Conservation (phyloP, 2,329 filamentous ascomycete genomes). For the Aureobasidium sp. region DNA sequence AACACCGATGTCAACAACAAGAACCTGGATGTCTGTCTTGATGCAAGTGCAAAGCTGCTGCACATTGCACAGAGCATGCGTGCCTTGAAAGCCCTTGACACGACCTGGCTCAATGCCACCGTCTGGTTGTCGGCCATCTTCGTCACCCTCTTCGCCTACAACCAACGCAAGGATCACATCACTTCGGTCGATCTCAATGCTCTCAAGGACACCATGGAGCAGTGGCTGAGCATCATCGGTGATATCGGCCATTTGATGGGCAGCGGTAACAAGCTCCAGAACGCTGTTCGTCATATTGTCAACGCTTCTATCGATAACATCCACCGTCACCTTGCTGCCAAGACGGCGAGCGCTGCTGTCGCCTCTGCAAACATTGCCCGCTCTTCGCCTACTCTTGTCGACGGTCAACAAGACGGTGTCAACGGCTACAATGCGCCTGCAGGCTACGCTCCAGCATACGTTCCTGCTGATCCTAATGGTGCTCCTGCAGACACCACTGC, state of each 20-base stretch:
- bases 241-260: slow-evolving; percentile 62
- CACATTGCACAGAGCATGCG: slow-evolving; percentile 53
- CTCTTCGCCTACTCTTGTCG: slow-evolving; percentile 2
- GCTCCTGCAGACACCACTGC: slow-evolving; percentile 24
- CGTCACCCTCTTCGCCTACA: slow-evolving; percentile 62
- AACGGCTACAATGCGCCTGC: slow-evolving; percentile 19
- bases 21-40: slow-evolving; percentile 53
- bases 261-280: slow-evolving; percentile 42
- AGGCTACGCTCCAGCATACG: slow-evolving; percentile 13
- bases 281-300: slow-evolving; percentile 44
- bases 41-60: slow-evolving; percentile 59
- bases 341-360: slow-evolving; percentile 36
- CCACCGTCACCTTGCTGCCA: slow-evolving; percentile 38
- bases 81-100: slow-evolving; percentile 62
- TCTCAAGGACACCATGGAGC: slow-evolving; percentile 61
- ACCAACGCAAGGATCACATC: slow-evolving; percentile 57
- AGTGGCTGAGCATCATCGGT: slow-evolving; percentile 61
- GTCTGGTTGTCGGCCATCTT: slow-evolving; percentile 68
- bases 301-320: slow-evolving; percentile 44
- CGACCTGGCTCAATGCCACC: slow-evolving; percentile 69
- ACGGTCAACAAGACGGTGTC: neutral
- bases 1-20: slow-evolving; percentile 55
- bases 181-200: slow-evolving; percentile 51
- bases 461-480: slow-evolving; percentile 14
- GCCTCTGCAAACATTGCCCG: slow-evolving; percentile 27